Evolutionary conservation across 345 rosid species (phyloP), one percentile per base, ranked within the genome.

Genomic region (Camelina sativa): DNA sequence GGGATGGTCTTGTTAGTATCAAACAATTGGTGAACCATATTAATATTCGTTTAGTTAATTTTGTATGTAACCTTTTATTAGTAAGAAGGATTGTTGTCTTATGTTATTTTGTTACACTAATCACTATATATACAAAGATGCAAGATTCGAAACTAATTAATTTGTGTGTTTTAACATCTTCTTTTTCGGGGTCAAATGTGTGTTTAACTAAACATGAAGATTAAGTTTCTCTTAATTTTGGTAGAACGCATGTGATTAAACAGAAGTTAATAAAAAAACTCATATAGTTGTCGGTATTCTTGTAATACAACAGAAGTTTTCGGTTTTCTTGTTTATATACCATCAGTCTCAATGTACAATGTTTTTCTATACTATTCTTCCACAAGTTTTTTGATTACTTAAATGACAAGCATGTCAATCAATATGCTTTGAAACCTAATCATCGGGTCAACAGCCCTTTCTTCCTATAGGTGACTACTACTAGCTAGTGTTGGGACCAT

Each of bases 401-500:
- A 54, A 64, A 64, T 56, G 38, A 37, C 28, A 54, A 57, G 59
- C 59, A 64, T 65, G 38, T 25, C 38, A 54, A 57, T 51, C 59
- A 22, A 48, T 67, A 38, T 74, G 62, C 73, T 50, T 67, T 38
- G 25, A 74, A 67, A 50, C 19, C 62, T 67, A 58, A 58, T 38
- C 28, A 60, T 58, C 28, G 16, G 52, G 66, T 23, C 51, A 65
- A 11, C 56, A 65, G 58, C 19, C 6, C 8, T 65, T 74, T 65
- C 32, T 35, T 43, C 25, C 72, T 47, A 0, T 28, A 67, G 54
- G 59, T 75, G 73, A 67, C 68, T 60, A 67, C 37, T 34, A 34
- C 37, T 34, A 34, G 37, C 67, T 75, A 67, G 40, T 41, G 19
- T 11, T 53, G 79, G 79, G 74, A 76, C 79, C 74, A 76, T 40